A percentile compares a stretch with the other conserved stretches of the same genome.
Evolutionary conservation across 176 grass and related monocot genomes (phyloP).

Genomic region (Paspalum notatum): DNA sequence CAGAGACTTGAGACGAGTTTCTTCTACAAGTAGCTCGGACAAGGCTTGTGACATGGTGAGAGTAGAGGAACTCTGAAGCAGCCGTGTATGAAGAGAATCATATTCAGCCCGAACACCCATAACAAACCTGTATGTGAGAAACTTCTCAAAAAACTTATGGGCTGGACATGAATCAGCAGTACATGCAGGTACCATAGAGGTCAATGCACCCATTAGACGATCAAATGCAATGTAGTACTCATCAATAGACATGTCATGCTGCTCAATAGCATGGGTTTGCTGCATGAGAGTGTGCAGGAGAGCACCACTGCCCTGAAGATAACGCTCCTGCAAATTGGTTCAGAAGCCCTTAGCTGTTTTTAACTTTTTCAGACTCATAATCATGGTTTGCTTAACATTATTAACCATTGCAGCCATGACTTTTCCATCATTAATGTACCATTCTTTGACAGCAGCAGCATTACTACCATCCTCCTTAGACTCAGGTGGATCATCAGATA

Average conservation of each 20-base stretch:
- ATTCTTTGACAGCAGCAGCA: not conserved
- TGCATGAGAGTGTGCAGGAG: not conserved
- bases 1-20: not conserved
- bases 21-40: not conserved
- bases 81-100: too few relatives aligned
- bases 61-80: too few relatives aligned
- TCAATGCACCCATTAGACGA: not conserved
- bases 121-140: too few relatives aligned
- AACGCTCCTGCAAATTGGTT: not conserved
- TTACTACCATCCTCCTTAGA: not conserved
- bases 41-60: too few relatives aligned
- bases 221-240: not conserved
- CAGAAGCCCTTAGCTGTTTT: not conserved
- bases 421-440: not conserved
- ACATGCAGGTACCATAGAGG: not conserved
- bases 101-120: too few relatives aligned
- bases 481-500: not conserved
- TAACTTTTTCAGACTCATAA: too few relatives aligned
- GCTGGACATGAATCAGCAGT: too few relatives aligned
- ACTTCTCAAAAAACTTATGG: too few relatives aligned
- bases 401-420: not conserved
- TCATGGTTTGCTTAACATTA: too few relatives aligned
- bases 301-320: not conserved
- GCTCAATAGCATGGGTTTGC: not conserved
- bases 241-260: not conserved